Evolutionary conservation across 345 rosid species (phyloP).

Genomic region (Dimocarpus longan): DNA sequence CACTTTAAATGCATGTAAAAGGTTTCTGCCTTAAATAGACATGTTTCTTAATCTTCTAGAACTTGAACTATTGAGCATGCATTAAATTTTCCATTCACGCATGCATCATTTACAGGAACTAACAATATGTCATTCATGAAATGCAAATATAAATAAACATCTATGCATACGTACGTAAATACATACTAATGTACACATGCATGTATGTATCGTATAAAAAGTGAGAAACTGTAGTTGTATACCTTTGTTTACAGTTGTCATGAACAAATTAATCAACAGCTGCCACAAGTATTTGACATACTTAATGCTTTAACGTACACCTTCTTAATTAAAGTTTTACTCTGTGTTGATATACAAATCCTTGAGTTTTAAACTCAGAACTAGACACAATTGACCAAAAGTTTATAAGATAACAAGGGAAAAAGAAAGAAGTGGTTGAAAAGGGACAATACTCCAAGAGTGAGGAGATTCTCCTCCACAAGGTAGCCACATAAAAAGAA

Average conservation of each 20-base stretch:
- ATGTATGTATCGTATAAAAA: neutral
- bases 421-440: neutral
- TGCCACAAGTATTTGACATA: too few relatives aligned
- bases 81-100: neutral
- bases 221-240: too few relatives aligned
- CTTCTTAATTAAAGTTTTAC: neutral
- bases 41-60: slow-evolving; percentile 3
- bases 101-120: neutral
- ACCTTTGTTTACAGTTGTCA: too few relatives aligned
- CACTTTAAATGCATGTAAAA: neutral
- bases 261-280: too few relatives aligned
- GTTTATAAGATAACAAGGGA: too few relatives aligned
- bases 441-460: neutral
- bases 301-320: neutral
- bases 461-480: neutral
- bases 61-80: neutral
- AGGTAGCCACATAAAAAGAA: neutral
- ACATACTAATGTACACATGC: neutral
- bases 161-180: neutral
- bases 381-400: too few relatives aligned
- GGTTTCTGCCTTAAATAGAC: neutral
- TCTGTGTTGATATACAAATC: neutral
- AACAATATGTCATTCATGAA: neutral
- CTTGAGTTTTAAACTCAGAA: too few relatives aligned
- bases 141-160: too few relatives aligned